Evolutionary conservation across 495 filamentous ascomycete species (phyloP), one percentile per base, ranked within the genome.

Genomic region (Lasiosphaeriaceae sp.): DNA sequence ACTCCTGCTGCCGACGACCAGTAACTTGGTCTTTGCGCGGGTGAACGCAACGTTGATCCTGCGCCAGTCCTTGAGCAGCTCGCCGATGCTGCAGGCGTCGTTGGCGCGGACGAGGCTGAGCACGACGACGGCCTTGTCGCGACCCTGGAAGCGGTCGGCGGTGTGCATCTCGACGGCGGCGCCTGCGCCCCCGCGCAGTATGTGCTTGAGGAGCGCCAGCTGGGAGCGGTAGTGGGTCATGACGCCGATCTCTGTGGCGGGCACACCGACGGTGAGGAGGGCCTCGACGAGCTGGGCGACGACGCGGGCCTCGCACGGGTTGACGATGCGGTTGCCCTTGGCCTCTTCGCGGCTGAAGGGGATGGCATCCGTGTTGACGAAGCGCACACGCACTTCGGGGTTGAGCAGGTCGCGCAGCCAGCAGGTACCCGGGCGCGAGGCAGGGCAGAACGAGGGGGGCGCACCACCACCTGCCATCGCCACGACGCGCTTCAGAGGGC

Each of bases 151-250:
- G 52, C 90, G 90, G 66, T 98, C 94, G 5, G 94, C 90, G 0
- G 94, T 97, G 71, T 97, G 90, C 82, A 97, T 90, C 71, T 98
- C 94, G 12, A 98, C 39, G n/a, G 83, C 0, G 39, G 19, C 46
- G 47, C 0, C 19, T 35, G 47, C 39, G 21, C 12, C 50, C 24
- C 60, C 51, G 41, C 73, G 68, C 1, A 82, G 69, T 4, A 68
- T 60, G 31, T 82, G 72, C 37, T 76, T 77, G 0, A 83, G 69
- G 16, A 79, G 65, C 0, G 77, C 70, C 0, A 98, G 86, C 68
- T 98, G 94, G 29, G 89, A 92, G 59, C 93, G 89, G 74, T 98
- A 98, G 69, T 96, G 90, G n/a, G 94, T 96, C 68, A 98, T 96
- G 61, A 97, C 86, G n/a, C 94, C 94, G 48, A 98, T 93, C 44